Evolutionary conservation across 129 eudicot genomes (phyloP).

Genomic region (Dittrichia graveolens): DNA sequence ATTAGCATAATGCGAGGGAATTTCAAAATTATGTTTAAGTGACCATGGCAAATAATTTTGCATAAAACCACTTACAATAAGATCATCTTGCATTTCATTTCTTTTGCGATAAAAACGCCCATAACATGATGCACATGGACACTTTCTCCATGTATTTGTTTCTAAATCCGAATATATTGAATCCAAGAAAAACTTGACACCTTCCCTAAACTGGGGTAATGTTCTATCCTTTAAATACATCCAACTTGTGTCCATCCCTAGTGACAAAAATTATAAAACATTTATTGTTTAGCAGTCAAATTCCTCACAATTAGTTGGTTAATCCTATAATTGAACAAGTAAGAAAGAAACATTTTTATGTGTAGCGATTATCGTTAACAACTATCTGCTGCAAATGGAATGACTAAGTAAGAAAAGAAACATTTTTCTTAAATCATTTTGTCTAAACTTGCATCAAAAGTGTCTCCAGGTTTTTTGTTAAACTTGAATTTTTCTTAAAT

Average conservation of each 20-base stretch:
- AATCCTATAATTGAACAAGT: too few relatives aligned
- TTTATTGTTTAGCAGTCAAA: too few relatives aligned
- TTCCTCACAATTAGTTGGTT: too few relatives aligned
- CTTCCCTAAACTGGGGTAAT: constrained; percentile 3
- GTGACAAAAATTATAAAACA: too few relatives aligned
- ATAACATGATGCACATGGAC: constrained; percentile 1
- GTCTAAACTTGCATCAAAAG: too few relatives aligned
- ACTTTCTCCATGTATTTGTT: background rate
- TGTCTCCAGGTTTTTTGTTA: too few relatives aligned
- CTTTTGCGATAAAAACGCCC: constrained; percentile 3
- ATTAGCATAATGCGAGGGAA: background rate
- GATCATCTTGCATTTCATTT: background rate
- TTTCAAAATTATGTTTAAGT: background rate
- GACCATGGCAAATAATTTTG: constrained; percentile 13
- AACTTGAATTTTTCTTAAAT: too few relatives aligned
- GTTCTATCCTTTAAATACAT: background rate
- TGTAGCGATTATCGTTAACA: too few relatives aligned
- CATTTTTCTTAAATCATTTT: too few relatives aligned
- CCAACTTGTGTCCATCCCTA: constrained; percentile 12
- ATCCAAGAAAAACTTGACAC: background rate
- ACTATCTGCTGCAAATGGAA: too few relatives aligned
- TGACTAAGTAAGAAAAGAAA: too few relatives aligned
- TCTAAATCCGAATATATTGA: background rate
- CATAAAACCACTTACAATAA: constrained; percentile 1
- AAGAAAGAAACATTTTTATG: too few relatives aligned